Percentiles rank a stretch among this genome's conserved stretches.
Conservation (phyloP, 495 filamentous ascomycete genomes). For the Penicillium coprophilum region DNA sequence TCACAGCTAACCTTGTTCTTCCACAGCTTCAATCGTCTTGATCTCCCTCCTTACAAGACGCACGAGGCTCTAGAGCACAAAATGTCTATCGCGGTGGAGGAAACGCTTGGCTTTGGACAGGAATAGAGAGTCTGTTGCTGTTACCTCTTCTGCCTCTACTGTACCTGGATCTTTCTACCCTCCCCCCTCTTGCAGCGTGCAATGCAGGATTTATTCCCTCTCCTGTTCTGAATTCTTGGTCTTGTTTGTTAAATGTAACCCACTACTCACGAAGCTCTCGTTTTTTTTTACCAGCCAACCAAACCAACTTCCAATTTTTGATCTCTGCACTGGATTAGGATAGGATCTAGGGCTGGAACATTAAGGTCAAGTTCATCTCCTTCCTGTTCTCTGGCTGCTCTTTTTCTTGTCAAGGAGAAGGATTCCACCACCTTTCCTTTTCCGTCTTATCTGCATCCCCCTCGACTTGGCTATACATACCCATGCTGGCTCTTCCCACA, state of each 20-base stretch:
- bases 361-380: not conserved
- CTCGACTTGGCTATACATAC: constrained; percentile 1
- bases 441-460: not conserved
- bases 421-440: not conserved
- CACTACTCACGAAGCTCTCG: constrained; percentile 11
- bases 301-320: constrained; percentile 2
- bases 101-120: constrained; percentile 98
- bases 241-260: constrained; percentile 14
- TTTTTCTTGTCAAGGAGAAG: not conserved
- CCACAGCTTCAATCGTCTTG: constrained; percentile 92
- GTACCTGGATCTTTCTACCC: constrained; percentile 6
- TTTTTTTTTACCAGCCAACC: constrained; percentile 6
- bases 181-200: not conserved
- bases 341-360: not conserved
- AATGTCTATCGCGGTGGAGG: constrained; percentile 93
- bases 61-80: constrained; percentile 83
- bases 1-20: constrained; percentile 19
- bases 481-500: not conserved
- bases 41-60: constrained; percentile 90
- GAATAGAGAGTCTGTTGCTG: constrained; percentile 57
- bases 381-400: not conserved
- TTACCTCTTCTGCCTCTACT: constrained; percentile 3
- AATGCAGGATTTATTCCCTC: constrained; percentile 13
- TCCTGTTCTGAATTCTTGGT: constrained; percentile 9
- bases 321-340: constrained; percentile 1